Conservation (phyloP, 192 early-diverging fungal species). For the Coemansia sp. region DNA sequence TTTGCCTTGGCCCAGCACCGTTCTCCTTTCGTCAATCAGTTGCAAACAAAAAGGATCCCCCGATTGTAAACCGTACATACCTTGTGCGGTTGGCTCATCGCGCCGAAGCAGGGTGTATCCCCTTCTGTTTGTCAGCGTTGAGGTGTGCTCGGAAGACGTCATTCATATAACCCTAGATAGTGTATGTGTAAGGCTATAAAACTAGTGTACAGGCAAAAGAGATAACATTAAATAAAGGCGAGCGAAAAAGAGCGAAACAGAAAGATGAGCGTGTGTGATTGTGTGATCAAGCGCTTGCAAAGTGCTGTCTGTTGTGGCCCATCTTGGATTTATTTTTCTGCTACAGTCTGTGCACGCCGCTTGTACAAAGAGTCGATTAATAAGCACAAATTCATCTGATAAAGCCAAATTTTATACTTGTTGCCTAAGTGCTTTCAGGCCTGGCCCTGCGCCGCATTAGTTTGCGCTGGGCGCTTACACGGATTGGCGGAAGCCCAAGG, state of each 20-base stretch:
- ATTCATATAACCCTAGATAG: not conserved
- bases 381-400: not conserved
- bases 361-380: not conserved
- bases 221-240: not conserved
- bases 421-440: not conserved
- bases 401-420: not conserved
- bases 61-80: not conserved
- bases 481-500: constrained; percentile 50
- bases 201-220: not conserved
- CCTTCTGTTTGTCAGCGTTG: not conserved
- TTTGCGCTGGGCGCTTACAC: constrained; percentile 42
- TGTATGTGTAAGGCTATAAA: not conserved
- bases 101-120: constrained; percentile 1
- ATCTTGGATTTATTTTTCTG: no score
- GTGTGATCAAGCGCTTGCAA: no score
- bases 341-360: no score
- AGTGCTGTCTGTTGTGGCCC: no score
- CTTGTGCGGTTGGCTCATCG: constrained; percentile 6
- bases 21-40: not conserved
- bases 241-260: constrained; percentile 7
- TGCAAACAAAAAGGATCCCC: not conserved
- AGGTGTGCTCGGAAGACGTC: not conserved
- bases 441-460: constrained; percentile 36
- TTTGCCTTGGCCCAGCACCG: not conserved
- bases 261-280: not conserved